A percentile compares a stretch with the other conserved stretches of the same genome.
Evolutionary conservation across 345 rosid genomes (phyloP).

Genomic region (Pistacia integerrima): DNA sequence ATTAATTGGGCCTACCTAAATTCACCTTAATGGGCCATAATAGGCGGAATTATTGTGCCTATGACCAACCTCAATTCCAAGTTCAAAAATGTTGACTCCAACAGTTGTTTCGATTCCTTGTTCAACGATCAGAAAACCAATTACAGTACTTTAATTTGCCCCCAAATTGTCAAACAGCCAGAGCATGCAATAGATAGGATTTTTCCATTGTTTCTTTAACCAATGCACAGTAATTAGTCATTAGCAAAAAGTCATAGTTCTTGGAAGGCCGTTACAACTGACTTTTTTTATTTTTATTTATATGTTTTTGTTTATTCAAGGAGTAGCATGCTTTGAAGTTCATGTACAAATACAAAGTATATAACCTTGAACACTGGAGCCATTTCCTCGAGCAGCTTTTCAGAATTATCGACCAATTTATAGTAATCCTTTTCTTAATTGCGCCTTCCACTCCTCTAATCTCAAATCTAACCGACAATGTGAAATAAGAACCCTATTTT

Average conservation of each 20-base stretch:
- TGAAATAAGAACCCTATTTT: background rate
- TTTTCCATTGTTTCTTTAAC: background rate
- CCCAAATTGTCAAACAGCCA: background rate
- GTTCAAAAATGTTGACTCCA: background rate
- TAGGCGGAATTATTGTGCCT: background rate
- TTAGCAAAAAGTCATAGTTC: constrained; percentile 17
- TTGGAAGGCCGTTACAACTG: constrained; percentile 23
- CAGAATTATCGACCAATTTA: background rate
- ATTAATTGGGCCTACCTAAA: background rate
- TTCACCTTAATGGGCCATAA: background rate
- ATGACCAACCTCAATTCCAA: background rate
- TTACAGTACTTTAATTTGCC: background rate
- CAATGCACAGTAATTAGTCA: constrained; percentile 2
- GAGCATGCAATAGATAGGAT: background rate
- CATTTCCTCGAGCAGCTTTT: constrained; percentile 1
- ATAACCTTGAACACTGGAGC: background rate
- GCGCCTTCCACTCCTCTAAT: background rate
- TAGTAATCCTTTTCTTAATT: background rate
- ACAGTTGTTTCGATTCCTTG: background rate
- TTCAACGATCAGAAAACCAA: background rate
- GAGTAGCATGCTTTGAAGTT: constrained; percentile 13
- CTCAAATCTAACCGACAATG: background rate
- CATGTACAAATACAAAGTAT: background rate
- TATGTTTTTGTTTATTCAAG: background rate
- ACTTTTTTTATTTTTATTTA: background rate